phyloP scores from a whole-genome alignment of 2,329 filamentous ascomycete species.

The Ophiostoma ulmi region DNA sequence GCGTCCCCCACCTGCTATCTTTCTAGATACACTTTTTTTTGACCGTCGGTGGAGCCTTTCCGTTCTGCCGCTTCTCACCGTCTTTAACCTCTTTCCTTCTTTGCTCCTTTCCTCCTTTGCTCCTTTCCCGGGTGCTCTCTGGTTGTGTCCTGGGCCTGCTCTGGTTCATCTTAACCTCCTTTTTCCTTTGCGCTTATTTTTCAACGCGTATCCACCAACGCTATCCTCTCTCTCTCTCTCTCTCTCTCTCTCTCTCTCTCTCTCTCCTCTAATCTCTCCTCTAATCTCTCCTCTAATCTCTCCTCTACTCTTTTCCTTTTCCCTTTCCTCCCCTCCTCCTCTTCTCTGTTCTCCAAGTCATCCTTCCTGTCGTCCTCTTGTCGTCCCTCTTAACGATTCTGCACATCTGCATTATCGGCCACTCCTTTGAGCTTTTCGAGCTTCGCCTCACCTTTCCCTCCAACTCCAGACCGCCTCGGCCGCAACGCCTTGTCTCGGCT shows the following conservation, averaged over 20 bases:
- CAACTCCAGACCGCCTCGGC: constrained; percentile 5
- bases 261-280: neutral
- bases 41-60: constrained; percentile 18
- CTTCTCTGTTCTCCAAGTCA: neutral
- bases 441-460: neutral
- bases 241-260: constrained; percentile 22
- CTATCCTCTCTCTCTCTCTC: constrained; percentile 26
- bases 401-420: neutral
- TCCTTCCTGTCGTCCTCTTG: neutral
- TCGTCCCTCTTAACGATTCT: neutral
- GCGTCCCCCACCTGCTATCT: constrained; percentile 7
- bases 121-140: constrained; percentile 10
- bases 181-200: constrained; percentile 22
- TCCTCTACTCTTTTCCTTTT: neutral
- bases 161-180: constrained; percentile 21
- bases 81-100: constrained; percentile 15
- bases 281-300: neutral
- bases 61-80: constrained; percentile 22
- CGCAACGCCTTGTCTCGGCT: neutral
- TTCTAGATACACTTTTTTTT: constrained; percentile 4
- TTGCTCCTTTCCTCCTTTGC: constrained; percentile 6
- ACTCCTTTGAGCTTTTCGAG: neutral
- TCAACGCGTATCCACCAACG: constrained; percentile 24
- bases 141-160: neutral
- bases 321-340: constrained; percentile 3